Evolutionary conservation across 1,139 yeast species (phyloP).

Genomic region (Nakaseomyces nivariensis): DNA sequence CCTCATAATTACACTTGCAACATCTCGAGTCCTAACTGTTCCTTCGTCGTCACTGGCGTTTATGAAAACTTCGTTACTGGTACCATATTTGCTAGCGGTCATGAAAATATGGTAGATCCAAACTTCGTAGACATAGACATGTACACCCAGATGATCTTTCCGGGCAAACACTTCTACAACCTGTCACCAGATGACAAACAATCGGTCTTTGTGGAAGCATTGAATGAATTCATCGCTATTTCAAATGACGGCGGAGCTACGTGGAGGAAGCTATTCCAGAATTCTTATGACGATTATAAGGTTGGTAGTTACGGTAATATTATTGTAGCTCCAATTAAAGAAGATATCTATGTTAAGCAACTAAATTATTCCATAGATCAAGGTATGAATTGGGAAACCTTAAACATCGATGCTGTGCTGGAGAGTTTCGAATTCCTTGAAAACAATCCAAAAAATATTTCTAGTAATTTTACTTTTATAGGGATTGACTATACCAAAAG

Average conservation of each 20-base stretch:
- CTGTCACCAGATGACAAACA: too few species aligned
- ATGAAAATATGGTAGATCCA: neutral
- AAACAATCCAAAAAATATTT: neutral
- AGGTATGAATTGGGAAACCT: constrained; percentile 50
- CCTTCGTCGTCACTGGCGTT: neutral
- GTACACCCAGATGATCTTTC: too few species aligned
- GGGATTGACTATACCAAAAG: too few species aligned
- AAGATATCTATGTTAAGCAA: constrained; percentile 22
- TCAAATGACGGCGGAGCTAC: constrained; percentile 26
- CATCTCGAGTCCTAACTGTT: neutral
- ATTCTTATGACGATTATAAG: constrained; percentile 49
- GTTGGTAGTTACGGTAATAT: constrained; percentile 72
- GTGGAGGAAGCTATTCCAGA: constrained; percentile 52
- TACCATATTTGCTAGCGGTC: neutral
- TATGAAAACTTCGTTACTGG: neutral
- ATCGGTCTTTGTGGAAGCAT: neutral
- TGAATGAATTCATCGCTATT: neutral
- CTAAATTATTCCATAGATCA: constrained; percentile 62
- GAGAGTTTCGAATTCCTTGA: too few species aligned
- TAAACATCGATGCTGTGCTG: too few species aligned
- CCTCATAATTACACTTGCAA: neutral
- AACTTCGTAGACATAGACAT: neutral
- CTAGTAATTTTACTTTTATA: too few species aligned
- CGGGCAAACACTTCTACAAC: too few species aligned
- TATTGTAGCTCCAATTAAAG: constrained; percentile 37